Conservation (phyloP, 257 asterid genomes). For the Linaria vulgaris region DNA sequence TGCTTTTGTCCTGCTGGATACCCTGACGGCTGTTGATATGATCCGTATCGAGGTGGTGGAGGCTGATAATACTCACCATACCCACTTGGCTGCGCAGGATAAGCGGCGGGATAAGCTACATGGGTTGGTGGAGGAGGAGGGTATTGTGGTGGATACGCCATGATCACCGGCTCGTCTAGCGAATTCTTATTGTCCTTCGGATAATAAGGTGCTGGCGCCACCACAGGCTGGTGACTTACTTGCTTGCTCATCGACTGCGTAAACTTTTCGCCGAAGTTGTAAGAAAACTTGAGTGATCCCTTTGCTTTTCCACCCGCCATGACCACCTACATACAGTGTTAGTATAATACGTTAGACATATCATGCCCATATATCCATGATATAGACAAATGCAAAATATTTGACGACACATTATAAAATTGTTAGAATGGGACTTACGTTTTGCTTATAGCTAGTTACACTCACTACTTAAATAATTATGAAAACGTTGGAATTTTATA, state of each 20-base stretch:
- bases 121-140: constrained; percentile 27
- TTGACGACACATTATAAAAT: too few relatives aligned
- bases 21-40: constrained; percentile 27
- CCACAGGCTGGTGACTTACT: not conserved
- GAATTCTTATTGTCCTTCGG: not conserved
- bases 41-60: constrained; percentile 38
- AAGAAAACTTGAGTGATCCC: constrained; percentile 66
- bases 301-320: constrained; percentile 61
- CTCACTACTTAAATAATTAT: too few relatives aligned
- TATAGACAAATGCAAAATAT: too few relatives aligned
- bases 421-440: too few relatives aligned
- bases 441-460: too few relatives aligned
- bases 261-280: constrained; percentile 63
- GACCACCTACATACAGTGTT: constrained; percentile 26
- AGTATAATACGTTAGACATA: too few relatives aligned
- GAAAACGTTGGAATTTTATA: too few relatives aligned
- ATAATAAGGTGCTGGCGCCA: not conserved
- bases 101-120: constrained; percentile 24
- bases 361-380: too few relatives aligned
- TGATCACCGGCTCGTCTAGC: constrained; percentile 45
- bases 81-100: constrained; percentile 29
- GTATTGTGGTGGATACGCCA: constrained; percentile 46
- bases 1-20: constrained; percentile 40
- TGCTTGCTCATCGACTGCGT: constrained; percentile 24
- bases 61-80: constrained; percentile 40